phyloP scores from a whole-genome alignment of 2,329 filamentous ascomycete genomes.

The Biscogniauxia marginata region DNA sequence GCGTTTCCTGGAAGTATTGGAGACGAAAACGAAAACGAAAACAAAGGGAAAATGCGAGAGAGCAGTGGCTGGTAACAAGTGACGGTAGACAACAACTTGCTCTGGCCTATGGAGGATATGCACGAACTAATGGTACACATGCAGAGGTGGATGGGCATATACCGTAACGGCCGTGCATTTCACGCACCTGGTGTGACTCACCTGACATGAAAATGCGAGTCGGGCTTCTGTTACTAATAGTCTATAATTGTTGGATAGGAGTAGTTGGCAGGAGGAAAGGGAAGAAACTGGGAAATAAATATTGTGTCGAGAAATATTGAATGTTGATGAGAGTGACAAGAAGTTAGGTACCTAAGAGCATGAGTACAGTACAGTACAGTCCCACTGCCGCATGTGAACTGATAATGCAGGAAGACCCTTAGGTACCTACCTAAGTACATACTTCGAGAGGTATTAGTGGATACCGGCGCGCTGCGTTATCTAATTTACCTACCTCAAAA shows the following conservation, averaged over 20 bases:
- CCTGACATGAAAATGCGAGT: not conserved
- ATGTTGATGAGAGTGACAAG: not conserved
- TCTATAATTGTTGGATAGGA: not conserved
- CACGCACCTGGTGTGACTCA: not conserved
- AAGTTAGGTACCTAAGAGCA: not conserved
- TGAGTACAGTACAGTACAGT: too few species aligned
- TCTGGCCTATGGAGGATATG: not conserved
- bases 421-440: too few species aligned
- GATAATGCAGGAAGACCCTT: too few species aligned
- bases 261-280: not conserved
- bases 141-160: not conserved
- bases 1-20: too few species aligned
- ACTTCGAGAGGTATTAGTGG: too few species aligned
- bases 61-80: too few species aligned
- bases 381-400: not conserved
- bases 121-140: not conserved
- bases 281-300: not conserved
- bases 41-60: too few species aligned
- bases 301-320: too few species aligned
- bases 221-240: not conserved
- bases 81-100: too few species aligned
- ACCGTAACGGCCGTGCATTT: not conserved
- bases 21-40: not conserved
- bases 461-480: too few species aligned
- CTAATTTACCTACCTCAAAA: too few species aligned